Evolutionary conservation across 768 basidiomycete species (phyloP).

Genomic region (Pisolithus tinctorius): DNA sequence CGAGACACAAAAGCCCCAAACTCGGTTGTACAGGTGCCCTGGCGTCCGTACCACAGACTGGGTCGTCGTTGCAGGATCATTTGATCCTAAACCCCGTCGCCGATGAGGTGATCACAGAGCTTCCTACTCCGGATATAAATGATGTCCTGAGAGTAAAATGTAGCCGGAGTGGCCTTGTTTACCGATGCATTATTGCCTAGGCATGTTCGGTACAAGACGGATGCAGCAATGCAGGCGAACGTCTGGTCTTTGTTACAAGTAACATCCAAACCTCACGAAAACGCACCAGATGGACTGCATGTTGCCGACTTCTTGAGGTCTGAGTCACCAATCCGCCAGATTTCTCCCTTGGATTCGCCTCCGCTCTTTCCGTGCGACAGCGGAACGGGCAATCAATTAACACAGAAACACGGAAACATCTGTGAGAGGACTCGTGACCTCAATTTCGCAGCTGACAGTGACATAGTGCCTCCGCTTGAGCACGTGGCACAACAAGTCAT

Average conservation of each 20-base stretch:
- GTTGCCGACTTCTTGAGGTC: conserved; percentile 28
- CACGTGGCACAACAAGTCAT: conserved; percentile 18
- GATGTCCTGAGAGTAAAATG: conserved; percentile 34
- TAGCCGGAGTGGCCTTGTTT: neutral
- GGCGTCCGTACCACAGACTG: conserved; percentile 15
- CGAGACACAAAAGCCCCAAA: conserved; percentile 40
- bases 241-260: conserved; percentile 24
- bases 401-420: neutral
- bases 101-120: no score
- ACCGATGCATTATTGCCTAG: conserved; percentile 13
- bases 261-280: conserved; percentile 13
- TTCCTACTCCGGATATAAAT: conserved; percentile 15
- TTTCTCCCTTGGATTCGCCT: neutral
- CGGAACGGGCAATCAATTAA: conserved; percentile 1
- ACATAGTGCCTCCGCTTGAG: conserved; percentile 20
- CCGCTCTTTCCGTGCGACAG: conserved; percentile 29
- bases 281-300: conserved; percentile 9
- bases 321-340: conserved; percentile 21
- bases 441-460: conserved; percentile 12
- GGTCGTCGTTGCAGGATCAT: conserved; percentile 14
- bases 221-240: conserved; percentile 16
- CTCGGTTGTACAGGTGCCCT: conserved; percentile 25
- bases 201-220: conserved; percentile 21
- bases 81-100: conserved; percentile 17
- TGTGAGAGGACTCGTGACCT: conserved; percentile 3